Conservation (phyloP, 2,329 filamentous ascomycete genomes). For the Hypoxylon sp. region DNA sequence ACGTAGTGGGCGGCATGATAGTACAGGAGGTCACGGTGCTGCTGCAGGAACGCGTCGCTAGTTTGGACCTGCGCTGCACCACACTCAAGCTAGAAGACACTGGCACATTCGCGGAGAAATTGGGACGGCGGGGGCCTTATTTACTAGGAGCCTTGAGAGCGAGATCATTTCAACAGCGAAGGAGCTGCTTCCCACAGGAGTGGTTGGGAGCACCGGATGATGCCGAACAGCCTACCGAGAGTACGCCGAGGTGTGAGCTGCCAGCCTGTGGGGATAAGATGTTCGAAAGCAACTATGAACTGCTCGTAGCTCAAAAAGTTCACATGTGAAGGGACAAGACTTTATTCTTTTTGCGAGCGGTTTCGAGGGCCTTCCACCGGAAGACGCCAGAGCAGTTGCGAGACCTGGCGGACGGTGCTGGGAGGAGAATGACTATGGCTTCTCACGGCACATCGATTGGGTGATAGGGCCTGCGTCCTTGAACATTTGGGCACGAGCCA, state of each 20-base stretch:
- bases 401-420: conserved; percentile 74
- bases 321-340: conserved; percentile 71
- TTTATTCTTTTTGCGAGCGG: conserved; percentile 63
- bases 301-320: conserved; percentile 82
- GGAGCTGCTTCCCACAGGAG: conserved; percentile 72
- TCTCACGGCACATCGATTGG: conserved; percentile 79
- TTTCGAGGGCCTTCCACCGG: conserved; percentile 18
- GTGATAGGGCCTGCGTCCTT: conserved; percentile 74
- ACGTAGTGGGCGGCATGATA: conserved; percentile 87
- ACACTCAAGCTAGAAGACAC: conserved; percentile 70
- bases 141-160: conserved; percentile 76
- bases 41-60: conserved; percentile 64
- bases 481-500: conserved; percentile 80
- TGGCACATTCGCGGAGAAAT: conserved; percentile 70
- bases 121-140: conserved; percentile 64
- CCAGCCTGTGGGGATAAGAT: conserved; percentile 55
- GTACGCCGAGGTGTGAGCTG: conserved; percentile 55
- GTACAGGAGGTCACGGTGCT: conserved; percentile 78
- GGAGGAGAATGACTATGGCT: conserved; percentile 78
- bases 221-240: conserved; percentile 59
- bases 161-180: conserved; percentile 72
- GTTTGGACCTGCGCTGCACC: conserved; percentile 69
- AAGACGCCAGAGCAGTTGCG: conserved; percentile 73
- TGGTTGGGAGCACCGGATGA: conserved; percentile 74
- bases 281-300: conserved; percentile 82